Percentiles rank a stretch among this genome's conserved stretches.
Evolutionary conservation across 495 filamentous ascomycete genomes (phyloP).

Genomic region (Elaphomyces granulatus): DNA sequence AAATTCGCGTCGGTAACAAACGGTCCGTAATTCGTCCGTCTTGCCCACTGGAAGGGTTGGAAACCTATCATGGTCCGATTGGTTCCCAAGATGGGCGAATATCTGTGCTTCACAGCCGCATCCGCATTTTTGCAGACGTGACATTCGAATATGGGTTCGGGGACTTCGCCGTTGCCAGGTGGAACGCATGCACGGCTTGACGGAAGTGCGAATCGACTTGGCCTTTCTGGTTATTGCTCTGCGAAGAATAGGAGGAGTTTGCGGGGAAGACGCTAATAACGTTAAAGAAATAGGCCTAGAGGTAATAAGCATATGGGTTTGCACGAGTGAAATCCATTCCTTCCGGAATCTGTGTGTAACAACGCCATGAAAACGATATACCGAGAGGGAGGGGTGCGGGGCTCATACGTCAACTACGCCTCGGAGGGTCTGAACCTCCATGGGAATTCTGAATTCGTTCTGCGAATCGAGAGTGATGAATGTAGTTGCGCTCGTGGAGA

Average conservation of each 20-base stretch:
- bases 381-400: too few species aligned
- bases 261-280: not conserved
- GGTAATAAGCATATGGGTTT: not conserved
- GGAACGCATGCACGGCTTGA: not conserved
- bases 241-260: not conserved
- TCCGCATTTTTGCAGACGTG: not conserved
- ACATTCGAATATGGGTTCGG: too few species aligned
- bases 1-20: not conserved
- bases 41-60: too few species aligned
- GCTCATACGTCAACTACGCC: not conserved
- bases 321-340: not conserved
- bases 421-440: not conserved
- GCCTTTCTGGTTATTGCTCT: not conserved
- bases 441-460: not conserved
- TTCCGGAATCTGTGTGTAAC: too few species aligned
- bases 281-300: constrained; percentile 1
- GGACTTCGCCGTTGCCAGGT: not conserved
- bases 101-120: too few species aligned
- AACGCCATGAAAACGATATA: too few species aligned
- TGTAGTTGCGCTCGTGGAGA: not conserved
- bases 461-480: not conserved
- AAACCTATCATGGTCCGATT: not conserved
- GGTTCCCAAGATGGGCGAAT: not conserved
- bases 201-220: not conserved
- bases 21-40: not conserved